Evolutionary conservation across 352 stramenopile genomes (phyloP).

Genomic region (Phytophthora quininea): DNA sequence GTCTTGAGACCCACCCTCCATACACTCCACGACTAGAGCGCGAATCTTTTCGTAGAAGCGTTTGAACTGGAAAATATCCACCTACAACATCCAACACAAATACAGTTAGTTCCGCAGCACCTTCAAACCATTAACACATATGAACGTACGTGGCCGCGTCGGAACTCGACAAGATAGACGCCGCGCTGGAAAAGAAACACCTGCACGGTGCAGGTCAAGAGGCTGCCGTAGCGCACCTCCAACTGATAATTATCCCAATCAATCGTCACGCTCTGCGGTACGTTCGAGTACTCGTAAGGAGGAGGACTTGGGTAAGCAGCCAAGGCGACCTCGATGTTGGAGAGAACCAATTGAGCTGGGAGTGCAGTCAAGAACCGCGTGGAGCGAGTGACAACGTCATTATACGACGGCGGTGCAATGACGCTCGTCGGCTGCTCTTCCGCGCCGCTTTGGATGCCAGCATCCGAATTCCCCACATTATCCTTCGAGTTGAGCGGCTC

Average conservation of each 20-base stretch:
- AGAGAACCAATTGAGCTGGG: slow-evolving; percentile 68
- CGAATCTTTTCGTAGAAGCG: slow-evolving; percentile 87
- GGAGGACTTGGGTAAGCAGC: slow-evolving; percentile 44
- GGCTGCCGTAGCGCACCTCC: slow-evolving; percentile 63
- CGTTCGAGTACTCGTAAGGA: slow-evolving; percentile 51
- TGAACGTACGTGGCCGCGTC: slow-evolving; percentile 67
- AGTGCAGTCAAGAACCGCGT: slow-evolving; percentile 77
- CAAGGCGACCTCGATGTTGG: slow-evolving; percentile 67
- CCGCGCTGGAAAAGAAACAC: slow-evolving; percentile 83
- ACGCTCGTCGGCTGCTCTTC: slow-evolving; percentile 9
- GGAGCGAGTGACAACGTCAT: slow-evolving; percentile 69
- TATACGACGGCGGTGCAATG: slow-evolving; percentile 50
- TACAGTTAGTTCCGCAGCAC: not conserved
- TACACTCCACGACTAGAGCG: slow-evolving; percentile 58
- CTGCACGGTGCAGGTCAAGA: slow-evolving; percentile 78
- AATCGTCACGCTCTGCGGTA: slow-evolving; percentile 57
- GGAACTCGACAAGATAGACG: slow-evolving; percentile 84
- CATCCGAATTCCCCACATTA: not conserved
- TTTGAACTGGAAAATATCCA: slow-evolving; percentile 90
- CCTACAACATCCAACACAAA: slow-evolving; percentile 32
- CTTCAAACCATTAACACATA: not conserved
- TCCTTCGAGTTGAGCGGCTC: slow-evolving; percentile 18
- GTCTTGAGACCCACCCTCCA: slow-evolving; percentile 34
- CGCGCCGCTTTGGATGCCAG: slow-evolving; percentile 3
- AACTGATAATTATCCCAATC: slow-evolving; percentile 82